Base-by-base conservation (phyloP, 305 asterid species). In the Fraxinus baroniana region DNA sequence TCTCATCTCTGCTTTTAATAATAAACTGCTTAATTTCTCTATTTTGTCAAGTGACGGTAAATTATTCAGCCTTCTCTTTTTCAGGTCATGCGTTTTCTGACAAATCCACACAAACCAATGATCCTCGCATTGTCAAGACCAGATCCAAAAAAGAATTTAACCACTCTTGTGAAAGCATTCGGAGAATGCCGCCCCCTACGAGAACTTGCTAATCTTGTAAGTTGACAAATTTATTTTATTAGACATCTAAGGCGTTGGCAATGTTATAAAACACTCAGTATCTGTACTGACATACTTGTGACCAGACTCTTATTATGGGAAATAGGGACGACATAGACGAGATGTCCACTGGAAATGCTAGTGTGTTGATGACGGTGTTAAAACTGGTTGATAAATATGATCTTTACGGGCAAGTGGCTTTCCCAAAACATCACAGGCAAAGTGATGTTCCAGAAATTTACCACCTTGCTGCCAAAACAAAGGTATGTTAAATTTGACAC, bases 101-200 rank as follows among this genome's bases (percentile, higher is more conserved):
- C 93, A 62, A 95, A 95, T 87, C 99, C 99, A 0, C 99, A 95
- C 93, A 95, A 95, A 89, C 99, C 98, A 36, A 95, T 95, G 94
- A 94, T 95, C 86, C 90, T 94, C 30, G 99, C 99, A 32, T 82
- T 95, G 68, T 95, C 99, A 68, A 91, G 99, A 74, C 97, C 99
- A 7, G 98, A 95, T 85, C 99, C 99, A 0, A 95, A 95, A 83
- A 95, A 95, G 88, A 95, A 95, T 75, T 74, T 95, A 20, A 93
- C 97, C 33, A 94, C 97, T 66, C 94, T 95, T 5, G 82, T 94
- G 62, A 92, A 95, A 86, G 98, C 99, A 13, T 95, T 95, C 81
- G 99, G 99, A 88, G 99, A 95, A 89, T 94, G 99, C 83, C 92
- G 91, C 78, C 94, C 97, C 10, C 71, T 95, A 79, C 87, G 95